phyloP scores from a whole-genome alignment of 164 flowering plant species.

The Cinnamomum micranthum region DNA sequence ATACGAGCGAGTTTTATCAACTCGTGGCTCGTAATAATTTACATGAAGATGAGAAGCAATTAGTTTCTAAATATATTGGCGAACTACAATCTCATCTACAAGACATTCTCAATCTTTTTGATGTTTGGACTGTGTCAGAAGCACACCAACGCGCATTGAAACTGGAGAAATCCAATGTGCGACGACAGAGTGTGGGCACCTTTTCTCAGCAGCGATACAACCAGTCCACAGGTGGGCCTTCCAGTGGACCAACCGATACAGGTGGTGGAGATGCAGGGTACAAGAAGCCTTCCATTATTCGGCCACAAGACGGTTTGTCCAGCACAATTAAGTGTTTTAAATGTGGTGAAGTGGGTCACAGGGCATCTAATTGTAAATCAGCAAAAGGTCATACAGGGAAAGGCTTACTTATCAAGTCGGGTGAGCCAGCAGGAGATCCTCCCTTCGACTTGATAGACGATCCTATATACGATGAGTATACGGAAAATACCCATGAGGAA shows the following conservation, averaged over 20 bases:
- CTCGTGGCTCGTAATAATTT: neutral
- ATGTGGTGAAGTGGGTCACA: neutral
- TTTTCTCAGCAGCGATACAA: neutral
- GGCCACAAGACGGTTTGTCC: neutral
- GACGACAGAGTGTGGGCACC: neutral
- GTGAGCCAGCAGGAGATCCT: neutral
- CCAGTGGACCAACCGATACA: neutral
- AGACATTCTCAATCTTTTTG: neutral
- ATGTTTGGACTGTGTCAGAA: neutral
- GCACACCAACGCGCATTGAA: neutral
- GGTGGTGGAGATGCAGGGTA: neutral
- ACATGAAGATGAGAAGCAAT: neutral
- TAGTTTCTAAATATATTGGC: neutral
- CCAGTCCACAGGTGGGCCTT: neutral
- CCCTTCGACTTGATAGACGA: neutral
- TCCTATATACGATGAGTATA: neutral
- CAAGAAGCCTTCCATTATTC: neutral
- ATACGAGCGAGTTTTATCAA: neutral
- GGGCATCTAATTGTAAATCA: neutral
- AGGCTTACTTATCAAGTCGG: neutral
- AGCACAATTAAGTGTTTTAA: neutral
- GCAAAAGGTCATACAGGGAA: neutral
- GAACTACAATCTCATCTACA: neutral
- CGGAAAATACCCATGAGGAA: neutral
- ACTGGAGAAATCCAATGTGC: neutral